Evolutionary conservation across 2,329 filamentous ascomycete species (phyloP).

Genomic region (Aspergillus bombycis): DNA sequence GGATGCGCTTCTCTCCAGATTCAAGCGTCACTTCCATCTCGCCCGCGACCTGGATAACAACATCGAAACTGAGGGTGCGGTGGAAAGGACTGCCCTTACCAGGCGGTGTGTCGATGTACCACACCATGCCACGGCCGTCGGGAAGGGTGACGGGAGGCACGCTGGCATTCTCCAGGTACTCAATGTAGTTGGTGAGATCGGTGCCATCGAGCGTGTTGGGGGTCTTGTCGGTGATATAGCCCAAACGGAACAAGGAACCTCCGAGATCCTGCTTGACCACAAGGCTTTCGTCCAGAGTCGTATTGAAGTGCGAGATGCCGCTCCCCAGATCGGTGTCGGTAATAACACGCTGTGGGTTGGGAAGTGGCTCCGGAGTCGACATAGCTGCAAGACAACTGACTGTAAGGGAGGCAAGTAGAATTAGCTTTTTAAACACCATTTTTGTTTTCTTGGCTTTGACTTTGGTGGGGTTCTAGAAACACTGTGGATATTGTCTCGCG

Average conservation of each 20-base stretch:
- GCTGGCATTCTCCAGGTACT: slow-evolving; percentile 10
- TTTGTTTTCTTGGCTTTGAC: background rate
- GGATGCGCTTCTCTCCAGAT: slow-evolving; percentile 10
- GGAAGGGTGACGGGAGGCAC: slow-evolving; percentile 9
- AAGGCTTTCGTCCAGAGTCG: slow-evolving; percentile 4
- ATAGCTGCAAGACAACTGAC: slow-evolving; percentile 7
- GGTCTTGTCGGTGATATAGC: slow-evolving; percentile 10
- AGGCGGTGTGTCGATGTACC: slow-evolving; percentile 13
- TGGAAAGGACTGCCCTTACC: slow-evolving; percentile 8
- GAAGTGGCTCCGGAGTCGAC: slow-evolving; percentile 10
- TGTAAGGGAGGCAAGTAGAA: slow-evolving; percentile 8
- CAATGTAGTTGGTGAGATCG: slow-evolving; percentile 9
- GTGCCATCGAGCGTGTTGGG: slow-evolving; percentile 9
- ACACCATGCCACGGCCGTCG: slow-evolving; percentile 8
- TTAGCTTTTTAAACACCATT: slow-evolving; percentile 6
- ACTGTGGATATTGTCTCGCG: slow-evolving; percentile 4
- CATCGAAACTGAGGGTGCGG: slow-evolving; percentile 10
- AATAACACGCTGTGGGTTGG: slow-evolving; percentile 8
- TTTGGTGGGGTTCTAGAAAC: background rate
- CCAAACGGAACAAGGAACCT: slow-evolving; percentile 8
- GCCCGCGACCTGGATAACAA: slow-evolving; percentile 11
- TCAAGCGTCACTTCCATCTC: slow-evolving; percentile 14
- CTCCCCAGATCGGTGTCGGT: slow-evolving; percentile 9
- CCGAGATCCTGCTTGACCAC: slow-evolving; percentile 9
- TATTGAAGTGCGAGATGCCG: slow-evolving; percentile 9